Evolutionary conservation across 148 eudicot species (phyloP), one percentile per base, ranked within the genome.

Genomic region (Limonium bicolor): DNA sequence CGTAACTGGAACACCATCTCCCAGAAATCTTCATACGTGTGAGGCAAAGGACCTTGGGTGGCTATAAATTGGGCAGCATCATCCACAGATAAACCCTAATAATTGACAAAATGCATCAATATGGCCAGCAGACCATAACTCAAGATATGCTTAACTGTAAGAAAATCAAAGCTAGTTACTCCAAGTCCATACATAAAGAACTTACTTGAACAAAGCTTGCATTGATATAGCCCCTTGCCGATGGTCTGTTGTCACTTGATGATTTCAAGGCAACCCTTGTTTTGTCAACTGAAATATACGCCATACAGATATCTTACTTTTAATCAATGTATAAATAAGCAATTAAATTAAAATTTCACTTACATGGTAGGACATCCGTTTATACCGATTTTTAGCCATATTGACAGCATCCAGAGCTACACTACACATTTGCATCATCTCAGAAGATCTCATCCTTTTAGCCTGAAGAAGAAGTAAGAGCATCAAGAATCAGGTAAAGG

Each of bases 1-100:
- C 76, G 85, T 50, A 66, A 41, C 71, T 85, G 95, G 19, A 85
- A 55, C 50, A 90, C 74, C 99, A 90, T 90, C 63, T 85, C 88
- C 99, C 99, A 90, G 51, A 90, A 90, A 61, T 90, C 99, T 65
- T 90, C 99, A 78, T 54, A 76, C 40, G 95, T 90, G 53, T 65
- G 71, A 2, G 80, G 70, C 19, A 85, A 63, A 41, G 99, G 99
- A 45, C 99, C 99, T 71, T 90, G 99, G 46, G 99, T 90, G 47
- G 99, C 95, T 68, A 90, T 81, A 58, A 90, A 90, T 51, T 49
- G 76, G 58, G 88, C 63, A 55, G 82, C 64, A 52, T 48, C 48
- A 64, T 75, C 85, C 54, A 68, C 40, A 38, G 69, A 20, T 14
- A 73, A 67, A 51, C 78, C 64, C 99, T 90, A 59, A n/a, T n/a